These are phyloP conservation scores for Penicillium odoratum DNA, from an alignment of 495 filamentous ascomycete species.

Conservation along the genomic window DNA sequence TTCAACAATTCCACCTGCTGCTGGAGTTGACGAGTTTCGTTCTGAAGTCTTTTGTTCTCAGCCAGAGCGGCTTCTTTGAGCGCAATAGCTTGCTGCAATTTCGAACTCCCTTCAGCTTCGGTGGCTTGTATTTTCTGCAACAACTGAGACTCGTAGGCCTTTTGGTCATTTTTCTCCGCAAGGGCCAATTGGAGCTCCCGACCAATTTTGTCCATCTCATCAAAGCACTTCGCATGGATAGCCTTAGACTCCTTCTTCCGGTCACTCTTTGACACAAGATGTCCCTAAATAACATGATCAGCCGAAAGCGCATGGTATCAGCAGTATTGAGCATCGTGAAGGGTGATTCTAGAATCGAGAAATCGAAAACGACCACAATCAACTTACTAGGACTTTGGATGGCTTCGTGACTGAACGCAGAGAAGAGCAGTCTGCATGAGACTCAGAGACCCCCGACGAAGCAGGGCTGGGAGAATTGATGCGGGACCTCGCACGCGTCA, in stretches of 20 bases:
- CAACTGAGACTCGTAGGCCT: not conserved
- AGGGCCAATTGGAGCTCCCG: not conserved
- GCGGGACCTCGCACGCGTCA: not conserved
- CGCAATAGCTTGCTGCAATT: not conserved
- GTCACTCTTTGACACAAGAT: not conserved
- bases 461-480: not conserved
- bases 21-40: conserved; percentile 9
- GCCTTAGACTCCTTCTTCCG: not conserved
- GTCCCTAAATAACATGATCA: not conserved
- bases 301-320: not conserved
- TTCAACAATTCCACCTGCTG: conserved; percentile 17
- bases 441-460: not conserved
- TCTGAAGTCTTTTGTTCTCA: conserved; percentile 8
- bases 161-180: not conserved
- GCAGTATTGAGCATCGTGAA: not conserved
- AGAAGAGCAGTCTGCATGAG: not conserved
- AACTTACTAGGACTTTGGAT: not conserved
- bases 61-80: conserved; percentile 1
- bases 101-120: not conserved
- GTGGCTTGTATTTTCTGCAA: not conserved
- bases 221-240: not conserved
- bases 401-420: not conserved
- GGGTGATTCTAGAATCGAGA: not conserved
- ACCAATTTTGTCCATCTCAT: not conserved
- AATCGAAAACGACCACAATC: not conserved